Base-by-base conservation (phyloP, 2,329 filamentous ascomycete species). In the Penicillium sclerotiorum region DNA sequence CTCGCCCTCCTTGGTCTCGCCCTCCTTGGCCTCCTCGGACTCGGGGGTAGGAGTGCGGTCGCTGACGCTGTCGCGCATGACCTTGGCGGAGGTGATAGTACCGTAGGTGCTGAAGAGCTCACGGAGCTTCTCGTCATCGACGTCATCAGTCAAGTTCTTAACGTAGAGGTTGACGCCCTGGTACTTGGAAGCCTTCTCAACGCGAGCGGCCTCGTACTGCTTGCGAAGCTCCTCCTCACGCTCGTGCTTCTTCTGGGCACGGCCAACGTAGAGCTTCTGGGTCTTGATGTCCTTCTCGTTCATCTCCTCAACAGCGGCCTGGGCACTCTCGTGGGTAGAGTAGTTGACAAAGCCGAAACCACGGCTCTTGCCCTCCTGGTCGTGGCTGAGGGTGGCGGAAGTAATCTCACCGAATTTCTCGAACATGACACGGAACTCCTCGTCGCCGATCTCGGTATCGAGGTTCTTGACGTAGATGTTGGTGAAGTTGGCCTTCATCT, bases 401-500 rank as follows among this genome's bases (percentile, higher is more conserved):
- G 94, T 97, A 63, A 99, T 94, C 50, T 95, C 88, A 62, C 94
- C 94, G 68, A 85, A 95, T 76, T 86, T 86, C 81, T 94, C 89
- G 66, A 99, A 97, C 43, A 97, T 81, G 56, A 87, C 83, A 64
- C 91, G 90, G 85, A 99, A 97, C 72, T 97, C 88, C 8, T 97
- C 92, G 55, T 99, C 94, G 52, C 85, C 88, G 58, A 87, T 89
- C 41, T 96, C 93, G 28, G 78, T 68, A 66, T 86, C 84, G 64
- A 99, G 88, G 80, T 99, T 99, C 87, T 99, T 99, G 80, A 99
- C 90, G 79, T 99, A 99, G 76, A 99, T 87, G 76, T 99, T 99
- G 81, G 94, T 99, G 84, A 95, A 99, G 83, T 99, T 99, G 76
- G 94, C 94, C 87, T 99, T 99, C 93, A 99, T 99, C 83, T 99